Evolutionary conservation across 257 asterid species (phyloP), one percentile per base, ranked within the genome.

Genomic region (Primulina huaijiensis): DNA sequence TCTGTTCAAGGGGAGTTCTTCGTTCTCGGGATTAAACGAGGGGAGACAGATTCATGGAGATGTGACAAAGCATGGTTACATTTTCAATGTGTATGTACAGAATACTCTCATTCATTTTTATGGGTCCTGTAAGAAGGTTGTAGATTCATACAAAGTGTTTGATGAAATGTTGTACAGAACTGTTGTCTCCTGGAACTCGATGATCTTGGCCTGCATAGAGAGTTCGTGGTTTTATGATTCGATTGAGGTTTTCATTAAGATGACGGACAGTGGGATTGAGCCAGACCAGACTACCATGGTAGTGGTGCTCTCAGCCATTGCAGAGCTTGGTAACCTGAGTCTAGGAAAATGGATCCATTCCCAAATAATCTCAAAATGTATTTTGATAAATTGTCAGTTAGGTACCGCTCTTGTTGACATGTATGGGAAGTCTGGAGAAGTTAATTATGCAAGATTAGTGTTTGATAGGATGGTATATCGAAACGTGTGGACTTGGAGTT

Each of bases 401-500:
- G 94, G 96, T 20, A 86, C 96, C 38, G 77, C 95, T 33, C 86
- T 92, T 34, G 88, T 89, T 43, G 90, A 92, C 81, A 89, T 92
- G 98, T 89, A 89, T 34, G 90, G 83, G 2, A 92, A 92, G 53
- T 83, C 89, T 59, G 95, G 96, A 20, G 79, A 69, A 43, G 81
- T 89, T 19, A 73, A 73, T 59, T 78, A 75, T 65, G 93, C 97
- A 6, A 74, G 71, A 53, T 74, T 81, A 57, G 86, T 92, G 34
- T 92, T 89, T 20, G 62, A 73, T 35, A 52, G 75, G 23, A 87
- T 84, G 88, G 75, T 23, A 37, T 23, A 71, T 31, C 79, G 87
- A 30, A 92, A 88, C 61, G 86, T 88, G 63, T 88, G 95, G 96
- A 87, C 94, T 55, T 92, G 96, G 95, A 89, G 92, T 53, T 84